Evolutionary conservation across 257 asterid species (phyloP), one percentile per base, ranked within the genome.

Genomic region (Pogostemon cablin): DNA sequence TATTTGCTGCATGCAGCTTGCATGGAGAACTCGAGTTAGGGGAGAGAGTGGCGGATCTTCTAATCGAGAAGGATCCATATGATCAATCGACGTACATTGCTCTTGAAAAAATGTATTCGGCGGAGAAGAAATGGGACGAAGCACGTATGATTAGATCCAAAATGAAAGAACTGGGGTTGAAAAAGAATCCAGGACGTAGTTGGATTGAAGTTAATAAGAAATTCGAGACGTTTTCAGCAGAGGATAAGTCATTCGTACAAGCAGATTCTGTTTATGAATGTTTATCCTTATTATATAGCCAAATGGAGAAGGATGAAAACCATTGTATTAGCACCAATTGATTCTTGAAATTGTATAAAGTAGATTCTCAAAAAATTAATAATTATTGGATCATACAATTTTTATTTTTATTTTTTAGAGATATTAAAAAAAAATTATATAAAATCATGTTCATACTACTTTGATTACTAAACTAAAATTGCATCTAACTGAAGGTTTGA

Each of bases 171-270:
- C 55, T 85, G 10, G 89, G 90, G 4, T 75, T 85, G 86, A 85
- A 54, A 62, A 90, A 86, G 62, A 86, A 73, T 61, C 95, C 96
- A 0, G 95, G 90, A 0, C 81, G 87, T 72, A 90, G 97, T 78
- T 88, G 97, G 97, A 85, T 88, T 62, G 93, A 90, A 81, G 78
- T 82, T 47, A 86, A 84, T 72, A 77, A 79, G 81, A 78, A 74
- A 59, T 81, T 84, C 9, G 82, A 73, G 37, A 68, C 90, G 12
- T 90, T 90, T 72, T 71, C 82, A 58, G 92, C 84, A 1, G 88
- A 80, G 3, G 92, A 88, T 67, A 84, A 79, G 75, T 50, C 64
- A 17, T 81, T 80, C 46, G 71, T 85, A 9, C 65, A 48, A 54
- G 81, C 83, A 11, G 86, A 84, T 54, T 49, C 68, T 66, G 89